Base-by-base conservation (phyloP, 495 filamentous ascomycete genomes). In the Aspergillus conjunctus region DNA sequence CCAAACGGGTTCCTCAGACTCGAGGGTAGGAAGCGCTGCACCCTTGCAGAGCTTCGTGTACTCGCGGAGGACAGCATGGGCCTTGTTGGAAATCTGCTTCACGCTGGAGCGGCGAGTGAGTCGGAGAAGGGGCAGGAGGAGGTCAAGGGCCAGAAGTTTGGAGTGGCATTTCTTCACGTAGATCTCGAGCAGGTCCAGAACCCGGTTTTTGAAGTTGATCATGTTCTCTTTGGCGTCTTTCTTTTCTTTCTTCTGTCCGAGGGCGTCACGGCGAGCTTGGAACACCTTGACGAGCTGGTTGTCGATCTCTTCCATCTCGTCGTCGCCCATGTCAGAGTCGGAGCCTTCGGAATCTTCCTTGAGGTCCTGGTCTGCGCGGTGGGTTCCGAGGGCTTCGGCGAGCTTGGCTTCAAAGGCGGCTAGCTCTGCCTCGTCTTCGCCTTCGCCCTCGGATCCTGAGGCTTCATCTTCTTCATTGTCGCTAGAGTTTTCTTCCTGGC, bases 241-340 rank as follows among this genome's bases (percentile, higher is more conserved):
- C 59, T 88, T 87, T 68, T 94, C 89, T 68, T 90, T 85, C 72
- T 91, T 91, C 71, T 90, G 88, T 68, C 78, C 81, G 1, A 74
- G 78, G 11, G 68, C 72, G 59, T 84, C 74, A 60, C 83, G 87
- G 46, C 87, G 84, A 58, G 93, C 87, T 57, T 84, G 81, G 81
- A 98, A 97, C 51, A 97, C 88, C 58, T 89, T 87, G 54, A 85
- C 82, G 17, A 98, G 83, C 62, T 90, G 86, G 17, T 81, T 81
- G 70, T 98, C 94, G 32, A 98, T 76, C 12, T 86, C 87, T 75
- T 96, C 88, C 94, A 98, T 98, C 67, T 96, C 90, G 43, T 92
- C 91, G 75, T 98, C 94, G 56, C 91, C 87, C 90, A 97, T 94
- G 70, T 94, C 91, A 0, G 84, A 85, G 63, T 88, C 87, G 0